These are phyloP conservation scores for Solanum arcanum DNA, from an alignment of 257 asterid species.

Conservation along the genomic window DNA sequence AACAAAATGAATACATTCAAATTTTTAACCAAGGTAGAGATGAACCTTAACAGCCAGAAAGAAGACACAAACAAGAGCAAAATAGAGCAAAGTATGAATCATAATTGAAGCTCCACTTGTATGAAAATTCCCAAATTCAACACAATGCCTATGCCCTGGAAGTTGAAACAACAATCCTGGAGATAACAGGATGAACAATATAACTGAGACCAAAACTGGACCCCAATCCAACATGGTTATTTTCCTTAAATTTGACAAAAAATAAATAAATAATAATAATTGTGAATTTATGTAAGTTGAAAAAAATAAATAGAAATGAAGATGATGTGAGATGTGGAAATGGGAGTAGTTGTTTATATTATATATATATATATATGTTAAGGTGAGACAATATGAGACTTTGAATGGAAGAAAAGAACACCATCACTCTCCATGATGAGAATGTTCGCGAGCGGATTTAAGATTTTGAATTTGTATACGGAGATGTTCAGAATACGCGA, in stretches of 20 bases:
- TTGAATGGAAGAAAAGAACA: slow-evolving; percentile 4
- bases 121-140: slow-evolving; percentile 40
- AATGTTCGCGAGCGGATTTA: not conserved
- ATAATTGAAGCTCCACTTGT: slow-evolving; percentile 41
- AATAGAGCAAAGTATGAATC: slow-evolving; percentile 40
- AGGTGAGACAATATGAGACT: not conserved
- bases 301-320: not conserved
- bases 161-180: slow-evolving; percentile 49
- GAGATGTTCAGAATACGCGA: not conserved
- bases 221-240: slow-evolving; percentile 38
- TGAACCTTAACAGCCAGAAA: slow-evolving; percentile 29
- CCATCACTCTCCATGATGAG: not conserved
- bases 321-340: not conserved
- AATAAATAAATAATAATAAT: too few species aligned
- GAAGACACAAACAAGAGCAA: slow-evolving; percentile 39
- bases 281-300: not conserved
- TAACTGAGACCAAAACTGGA: slow-evolving; percentile 28
- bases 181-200: slow-evolving; percentile 38
- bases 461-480: not conserved
- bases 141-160: slow-evolving; percentile 31
- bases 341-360: not conserved
- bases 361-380: not conserved
- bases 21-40: slow-evolving; percentile 19
- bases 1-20: not conserved
- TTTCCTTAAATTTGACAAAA: not conserved